phyloP scores from a whole-genome alignment of 2,329 filamentous ascomycete species.

The Alternaria angustiovoidea region DNA sequence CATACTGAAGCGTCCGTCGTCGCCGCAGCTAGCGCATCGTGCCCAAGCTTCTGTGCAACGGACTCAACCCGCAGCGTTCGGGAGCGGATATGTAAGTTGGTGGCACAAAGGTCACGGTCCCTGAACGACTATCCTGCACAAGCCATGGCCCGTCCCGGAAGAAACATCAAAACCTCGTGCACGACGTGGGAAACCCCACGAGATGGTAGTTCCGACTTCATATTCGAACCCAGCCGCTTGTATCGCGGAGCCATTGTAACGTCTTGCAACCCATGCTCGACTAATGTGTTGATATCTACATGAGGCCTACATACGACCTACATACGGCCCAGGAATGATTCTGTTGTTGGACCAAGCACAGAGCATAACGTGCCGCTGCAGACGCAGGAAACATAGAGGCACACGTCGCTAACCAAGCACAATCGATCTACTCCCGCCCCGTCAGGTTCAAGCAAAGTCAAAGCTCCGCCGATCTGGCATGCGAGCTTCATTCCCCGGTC shows the following conservation, averaged over 20 bases:
- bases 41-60: slow-evolving; percentile 28
- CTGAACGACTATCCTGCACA: slow-evolving; percentile 29
- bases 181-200: slow-evolving; percentile 33
- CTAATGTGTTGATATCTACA: slow-evolving; percentile 9
- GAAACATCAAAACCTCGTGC: slow-evolving; percentile 28
- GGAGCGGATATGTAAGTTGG: slow-evolving; percentile 32
- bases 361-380: slow-evolving; percentile 23
- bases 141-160: slow-evolving; percentile 26
- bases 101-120: slow-evolving; percentile 35
- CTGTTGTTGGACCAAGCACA: slow-evolving; percentile 25
- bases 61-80: slow-evolving; percentile 14
- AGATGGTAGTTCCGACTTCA: slow-evolving; percentile 38
- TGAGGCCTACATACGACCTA: background rate
- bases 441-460: slow-evolving; percentile 29
- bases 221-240: slow-evolving; percentile 23
- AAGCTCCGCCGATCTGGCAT: slow-evolving; percentile 41
- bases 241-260: slow-evolving; percentile 26
- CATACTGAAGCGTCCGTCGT: background rate
- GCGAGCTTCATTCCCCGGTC: slow-evolving; percentile 22
- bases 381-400: background rate
- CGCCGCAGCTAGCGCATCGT: slow-evolving; percentile 3
- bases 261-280: slow-evolving; percentile 22
- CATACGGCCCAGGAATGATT: slow-evolving; percentile 23
- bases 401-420: slow-evolving; percentile 13
- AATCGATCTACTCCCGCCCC: slow-evolving; percentile 8